Evolutionary conservation across 768 basidiomycete genomes (phyloP).

Genomic region (Cyclocybe cylindracea): DNA sequence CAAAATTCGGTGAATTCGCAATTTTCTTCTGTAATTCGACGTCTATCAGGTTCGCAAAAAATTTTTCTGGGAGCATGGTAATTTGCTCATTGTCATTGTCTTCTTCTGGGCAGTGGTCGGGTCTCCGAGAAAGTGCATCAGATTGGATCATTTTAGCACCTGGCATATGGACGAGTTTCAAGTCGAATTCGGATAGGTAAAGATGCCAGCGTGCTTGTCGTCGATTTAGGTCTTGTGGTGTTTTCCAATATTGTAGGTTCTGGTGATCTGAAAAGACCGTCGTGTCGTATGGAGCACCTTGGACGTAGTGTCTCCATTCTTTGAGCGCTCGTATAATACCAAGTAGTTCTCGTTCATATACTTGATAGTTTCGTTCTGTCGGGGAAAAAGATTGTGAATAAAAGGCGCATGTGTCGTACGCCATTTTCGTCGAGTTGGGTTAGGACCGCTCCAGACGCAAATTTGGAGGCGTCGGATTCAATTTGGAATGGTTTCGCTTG

Average conservation of each 20-base stretch:
- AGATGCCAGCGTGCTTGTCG: slow-evolving; percentile 13
- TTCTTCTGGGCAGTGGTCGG: slow-evolving; percentile 10
- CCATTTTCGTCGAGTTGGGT: slow-evolving; percentile 26
- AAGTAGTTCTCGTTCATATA: slow-evolving; percentile 48
- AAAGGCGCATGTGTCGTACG: slow-evolving; percentile 32
- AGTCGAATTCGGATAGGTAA: slow-evolving; percentile 9
- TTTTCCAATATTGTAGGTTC: slow-evolving; percentile 9
- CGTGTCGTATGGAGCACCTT: no score
- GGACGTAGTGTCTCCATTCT: no score
- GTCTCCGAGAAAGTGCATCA: slow-evolving; percentile 15
- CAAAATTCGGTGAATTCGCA: no score
- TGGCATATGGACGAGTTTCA: slow-evolving; percentile 7
- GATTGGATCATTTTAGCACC: slow-evolving; percentile 15
- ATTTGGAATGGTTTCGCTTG: slow-evolving; percentile 21
- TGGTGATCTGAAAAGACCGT: slow-evolving; percentile 15
- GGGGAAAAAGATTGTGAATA: slow-evolving; percentile 28
- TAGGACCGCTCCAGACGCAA: slow-evolving; percentile 31
- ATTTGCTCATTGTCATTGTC: slow-evolving; percentile 16
- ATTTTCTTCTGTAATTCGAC: slow-evolving; percentile 1
- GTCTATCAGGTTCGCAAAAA: slow-evolving; percentile 14
- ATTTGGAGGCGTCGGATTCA: slow-evolving; percentile 31
- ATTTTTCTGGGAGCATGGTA: slow-evolving; percentile 7
- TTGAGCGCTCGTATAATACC: slow-evolving; percentile 41
- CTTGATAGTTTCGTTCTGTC: slow-evolving; percentile 45
- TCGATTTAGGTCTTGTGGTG: slow-evolving; percentile 4